Conservation (phyloP, 2,329 filamentous ascomycete genomes). For the Nigrospora oryzae region DNA sequence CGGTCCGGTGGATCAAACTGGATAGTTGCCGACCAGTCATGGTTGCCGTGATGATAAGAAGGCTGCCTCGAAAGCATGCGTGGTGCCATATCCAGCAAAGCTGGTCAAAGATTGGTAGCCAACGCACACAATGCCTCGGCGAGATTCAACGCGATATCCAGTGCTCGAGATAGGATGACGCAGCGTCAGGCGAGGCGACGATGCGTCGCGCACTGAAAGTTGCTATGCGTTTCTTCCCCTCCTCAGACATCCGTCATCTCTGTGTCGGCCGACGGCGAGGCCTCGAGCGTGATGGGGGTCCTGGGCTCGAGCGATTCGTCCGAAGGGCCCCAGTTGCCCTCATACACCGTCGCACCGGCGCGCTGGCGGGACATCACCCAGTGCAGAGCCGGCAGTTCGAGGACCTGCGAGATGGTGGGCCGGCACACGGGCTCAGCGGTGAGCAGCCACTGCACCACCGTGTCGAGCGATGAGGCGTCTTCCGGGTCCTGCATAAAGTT, state of each 20-base stretch:
- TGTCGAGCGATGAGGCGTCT: slow-evolving; percentile 70
- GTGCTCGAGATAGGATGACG: slow-evolving; percentile 16
- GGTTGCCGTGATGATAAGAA: too few species aligned
- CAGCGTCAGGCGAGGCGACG: slow-evolving; percentile 14
- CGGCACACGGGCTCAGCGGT: slow-evolving; percentile 63
- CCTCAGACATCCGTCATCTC: slow-evolving; percentile 52
- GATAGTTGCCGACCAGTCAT: too few species aligned
- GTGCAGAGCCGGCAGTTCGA: slow-evolving; percentile 62
- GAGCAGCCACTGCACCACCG: slow-evolving; percentile 83
- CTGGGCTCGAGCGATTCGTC: slow-evolving; percentile 32
- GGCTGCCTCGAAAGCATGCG: too few species aligned
- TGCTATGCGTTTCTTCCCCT: slow-evolving; percentile 7
- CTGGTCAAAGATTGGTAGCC: slow-evolving; percentile 14
- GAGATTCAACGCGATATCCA: slow-evolving; percentile 19
- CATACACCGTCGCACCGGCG: slow-evolving; percentile 88
- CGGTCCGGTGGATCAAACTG: too few species aligned
- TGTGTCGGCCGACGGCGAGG: slow-evolving; percentile 30
- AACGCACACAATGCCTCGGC: slow-evolving; percentile 11
- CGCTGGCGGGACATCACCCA: slow-evolving; percentile 75
- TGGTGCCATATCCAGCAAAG: slow-evolving; percentile 17
- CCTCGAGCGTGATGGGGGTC: background rate
- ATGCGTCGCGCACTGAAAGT: slow-evolving; percentile 6
- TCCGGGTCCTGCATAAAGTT: slow-evolving; percentile 77
- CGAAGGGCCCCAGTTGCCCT: slow-evolving; percentile 91
- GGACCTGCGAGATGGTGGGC: slow-evolving; percentile 65